Evolutionary conservation across 148 eudicot genomes (phyloP).

Genomic region (Nepenthes mirabilis): DNA sequence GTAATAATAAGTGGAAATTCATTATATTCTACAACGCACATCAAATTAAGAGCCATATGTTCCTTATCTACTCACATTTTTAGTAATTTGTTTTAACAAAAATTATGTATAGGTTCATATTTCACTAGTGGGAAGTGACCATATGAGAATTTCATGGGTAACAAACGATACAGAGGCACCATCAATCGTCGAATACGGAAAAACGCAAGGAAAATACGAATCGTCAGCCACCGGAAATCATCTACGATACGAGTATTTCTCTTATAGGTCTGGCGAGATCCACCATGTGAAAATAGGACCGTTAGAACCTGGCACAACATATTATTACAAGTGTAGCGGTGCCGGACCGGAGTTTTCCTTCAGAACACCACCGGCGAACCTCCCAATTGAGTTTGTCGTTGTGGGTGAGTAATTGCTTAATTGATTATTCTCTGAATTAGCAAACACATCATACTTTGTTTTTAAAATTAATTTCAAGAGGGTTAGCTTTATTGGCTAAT

Average conservation of each 20-base stretch:
- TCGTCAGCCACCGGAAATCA: slow-evolving; percentile 42
- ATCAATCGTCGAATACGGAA: slow-evolving; percentile 68
- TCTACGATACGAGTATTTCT: slow-evolving; percentile 48
- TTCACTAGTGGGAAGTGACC: slow-evolving; percentile 60
- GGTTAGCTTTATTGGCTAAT: too few species aligned
- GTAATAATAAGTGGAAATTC: too few species aligned
- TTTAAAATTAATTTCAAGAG: background rate
- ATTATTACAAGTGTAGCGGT: slow-evolving; percentile 60
- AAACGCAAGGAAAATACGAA: slow-evolving; percentile 27
- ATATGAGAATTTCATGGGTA: slow-evolving; percentile 65
- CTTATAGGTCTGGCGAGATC: slow-evolving; percentile 54
- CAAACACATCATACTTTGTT: background rate
- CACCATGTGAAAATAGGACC: slow-evolving; percentile 77
- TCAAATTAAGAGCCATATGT: too few species aligned
- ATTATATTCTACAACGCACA: too few species aligned
- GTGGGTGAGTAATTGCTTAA: slow-evolving; percentile 28
- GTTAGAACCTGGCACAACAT: slow-evolving; percentile 42
- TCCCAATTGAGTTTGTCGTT: slow-evolving; percentile 58
- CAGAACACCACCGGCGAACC: slow-evolving; percentile 47
- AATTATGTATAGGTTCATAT: slow-evolving; percentile 45
- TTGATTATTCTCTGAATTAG: background rate
- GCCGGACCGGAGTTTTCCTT: slow-evolving; percentile 57
- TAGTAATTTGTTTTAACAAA: too few species aligned
- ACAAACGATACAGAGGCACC: slow-evolving; percentile 35
- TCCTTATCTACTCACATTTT: too few species aligned